Percentiles rank a stretch among this genome's conserved stretches.
phyloP scores from a whole-genome alignment of 2,329 filamentous ascomycete species.

The Calonectria honghensis region DNA sequence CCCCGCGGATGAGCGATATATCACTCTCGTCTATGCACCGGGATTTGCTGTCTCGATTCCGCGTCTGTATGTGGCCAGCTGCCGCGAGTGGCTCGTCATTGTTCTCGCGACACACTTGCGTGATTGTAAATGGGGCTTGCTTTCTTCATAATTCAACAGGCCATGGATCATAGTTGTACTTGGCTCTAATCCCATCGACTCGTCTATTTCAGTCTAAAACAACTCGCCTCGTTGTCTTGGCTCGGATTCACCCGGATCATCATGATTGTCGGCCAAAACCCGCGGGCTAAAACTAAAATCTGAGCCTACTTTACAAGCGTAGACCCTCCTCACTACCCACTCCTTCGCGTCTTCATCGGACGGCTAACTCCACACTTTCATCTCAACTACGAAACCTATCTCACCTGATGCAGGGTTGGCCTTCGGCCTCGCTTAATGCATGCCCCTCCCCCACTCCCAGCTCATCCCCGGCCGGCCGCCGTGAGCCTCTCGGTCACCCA shows the following conservation, averaged over 20 bases:
- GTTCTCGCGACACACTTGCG: neutral
- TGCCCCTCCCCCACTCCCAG: conserved; percentile 13
- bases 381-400: conserved; percentile 14
- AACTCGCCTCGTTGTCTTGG: neutral
- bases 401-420: conserved; percentile 15
- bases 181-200: neutral
- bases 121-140: neutral
- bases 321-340: conserved; percentile 13
- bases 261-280: conserved; percentile 14
- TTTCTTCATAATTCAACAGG: too few relatives aligned
- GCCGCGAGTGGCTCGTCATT: neutral
- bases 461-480: neutral
- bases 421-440: conserved; percentile 19
- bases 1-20: conserved; percentile 36
- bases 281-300: conserved; percentile 9
- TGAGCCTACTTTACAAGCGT: conserved; percentile 3
- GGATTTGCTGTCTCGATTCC: neutral
- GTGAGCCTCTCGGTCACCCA: neutral
- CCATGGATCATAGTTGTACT: neutral
- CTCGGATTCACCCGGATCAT: conserved; percentile 12
- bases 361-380: conserved; percentile 30
- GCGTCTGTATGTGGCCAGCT: neutral
- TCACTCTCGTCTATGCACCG: conserved; percentile 8
- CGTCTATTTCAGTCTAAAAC: conserved; percentile 4
- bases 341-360: conserved; percentile 19